phyloP scores from a whole-genome alignment of 2,329 filamentous ascomycete genomes.

The Sporothrix brasiliensis region DNA sequence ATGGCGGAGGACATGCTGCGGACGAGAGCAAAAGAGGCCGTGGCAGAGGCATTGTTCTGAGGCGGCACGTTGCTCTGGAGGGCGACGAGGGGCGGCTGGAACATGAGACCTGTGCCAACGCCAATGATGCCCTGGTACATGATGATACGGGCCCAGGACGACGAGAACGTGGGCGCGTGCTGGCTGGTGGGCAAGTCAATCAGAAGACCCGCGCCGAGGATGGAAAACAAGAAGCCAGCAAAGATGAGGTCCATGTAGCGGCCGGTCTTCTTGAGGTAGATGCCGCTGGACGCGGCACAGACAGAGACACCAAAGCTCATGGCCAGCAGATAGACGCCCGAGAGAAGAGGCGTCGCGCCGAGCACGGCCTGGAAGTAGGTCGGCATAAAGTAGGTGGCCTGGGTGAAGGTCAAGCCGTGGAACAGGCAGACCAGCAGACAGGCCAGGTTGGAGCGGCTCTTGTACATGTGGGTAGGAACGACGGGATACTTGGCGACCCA shows the following conservation, averaged over 20 bases:
- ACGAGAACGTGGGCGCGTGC: conserved; percentile 45
- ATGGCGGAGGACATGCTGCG: conserved; percentile 48
- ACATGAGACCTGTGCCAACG: conserved; percentile 60
- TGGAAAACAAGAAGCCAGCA: conserved; percentile 54
- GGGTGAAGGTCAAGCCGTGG: conserved; percentile 63
- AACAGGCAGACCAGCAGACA: conserved; percentile 53
- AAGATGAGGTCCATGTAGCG: conserved; percentile 57
- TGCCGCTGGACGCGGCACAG: conserved; percentile 45
- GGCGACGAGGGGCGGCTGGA: conserved; percentile 62
- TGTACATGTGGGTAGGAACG: conserved; percentile 68
- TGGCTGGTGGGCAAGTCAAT: conserved; percentile 51
- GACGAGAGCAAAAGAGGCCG: conserved; percentile 60
- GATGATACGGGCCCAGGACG: conserved; percentile 47
- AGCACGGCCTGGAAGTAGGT: conserved; percentile 73
- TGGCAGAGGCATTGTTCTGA: conserved; percentile 62
- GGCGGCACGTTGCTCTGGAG: conserved; percentile 62
- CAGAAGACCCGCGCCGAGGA: conserved; percentile 58
- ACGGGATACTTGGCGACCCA: conserved; percentile 66
- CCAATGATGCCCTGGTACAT: conserved; percentile 60
- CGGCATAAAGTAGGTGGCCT: conserved; percentile 70
- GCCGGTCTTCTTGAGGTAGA: conserved; percentile 40
- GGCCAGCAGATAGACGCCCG: conserved; percentile 49
- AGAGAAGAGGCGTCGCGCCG: conserved; percentile 62
- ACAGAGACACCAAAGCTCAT: conserved; percentile 45
- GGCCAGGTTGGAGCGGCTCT: conserved; percentile 58